These are phyloP conservation scores for Cryphonectria parasitica DNA, from an alignment of 2,329 filamentous ascomycete genomes.

Conservation along the genomic window DNA sequence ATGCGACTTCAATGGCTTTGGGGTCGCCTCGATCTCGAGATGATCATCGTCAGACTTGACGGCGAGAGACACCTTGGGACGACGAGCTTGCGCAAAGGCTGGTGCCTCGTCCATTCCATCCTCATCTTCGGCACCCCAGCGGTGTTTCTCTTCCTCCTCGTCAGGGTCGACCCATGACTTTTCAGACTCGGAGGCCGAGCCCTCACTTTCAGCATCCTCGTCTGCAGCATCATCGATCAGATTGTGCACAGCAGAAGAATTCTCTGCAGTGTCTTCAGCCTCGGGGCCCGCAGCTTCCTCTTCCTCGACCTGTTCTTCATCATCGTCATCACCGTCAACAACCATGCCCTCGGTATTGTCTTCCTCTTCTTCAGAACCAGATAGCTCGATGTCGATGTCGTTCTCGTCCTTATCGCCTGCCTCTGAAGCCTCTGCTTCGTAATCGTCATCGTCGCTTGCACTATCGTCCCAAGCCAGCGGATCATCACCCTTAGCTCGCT, in stretches of 20 bases:
- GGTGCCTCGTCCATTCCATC: conserved; percentile 34
- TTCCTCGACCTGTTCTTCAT: conserved; percentile 42
- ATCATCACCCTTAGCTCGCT: conserved; percentile 50
- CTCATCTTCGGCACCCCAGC: conserved; percentile 41
- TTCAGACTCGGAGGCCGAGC: conserved; percentile 41
- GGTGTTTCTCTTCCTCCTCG: conserved; percentile 36
- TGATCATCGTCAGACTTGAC: conserved; percentile 71
- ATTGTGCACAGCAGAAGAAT: conserved; percentile 32
- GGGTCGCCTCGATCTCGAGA: conserved; percentile 55
- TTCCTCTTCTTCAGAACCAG: conserved; percentile 46
- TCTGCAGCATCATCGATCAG: conserved; percentile 45
- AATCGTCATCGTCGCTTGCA: conserved; percentile 56
- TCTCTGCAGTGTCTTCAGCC: conserved; percentile 42
- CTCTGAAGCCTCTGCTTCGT: conserved; percentile 46
- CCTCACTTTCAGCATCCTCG: conserved; percentile 43
- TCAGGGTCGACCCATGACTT: conserved; percentile 45
- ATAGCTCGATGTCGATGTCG: conserved; percentile 46
- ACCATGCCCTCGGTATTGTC: conserved; percentile 32
- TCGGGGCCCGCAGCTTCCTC: conserved; percentile 42
- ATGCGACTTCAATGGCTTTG: conserved; percentile 47
- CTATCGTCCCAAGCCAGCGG: conserved; percentile 61
- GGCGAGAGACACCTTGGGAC: conserved; percentile 53
- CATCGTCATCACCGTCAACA: conserved; percentile 35
- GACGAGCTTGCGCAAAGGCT: conserved; percentile 39
- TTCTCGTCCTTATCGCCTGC: conserved; percentile 42